phyloP scores from a whole-genome alignment of 768 basidiomycete genomes.

The Melanogaster broomeanus region DNA sequence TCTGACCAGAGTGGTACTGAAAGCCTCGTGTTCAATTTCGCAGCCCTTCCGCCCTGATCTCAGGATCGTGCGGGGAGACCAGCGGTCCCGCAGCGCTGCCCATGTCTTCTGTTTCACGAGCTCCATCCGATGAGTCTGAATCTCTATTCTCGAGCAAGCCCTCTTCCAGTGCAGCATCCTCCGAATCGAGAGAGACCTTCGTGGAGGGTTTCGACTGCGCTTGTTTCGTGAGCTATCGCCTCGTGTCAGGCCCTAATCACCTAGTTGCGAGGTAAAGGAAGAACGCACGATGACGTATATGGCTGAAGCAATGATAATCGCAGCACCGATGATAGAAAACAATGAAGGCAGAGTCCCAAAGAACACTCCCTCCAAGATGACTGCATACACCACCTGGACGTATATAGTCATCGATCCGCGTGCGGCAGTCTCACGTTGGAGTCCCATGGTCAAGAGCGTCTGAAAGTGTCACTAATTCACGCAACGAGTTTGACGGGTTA shows the following conservation, averaged over 20 bases:
- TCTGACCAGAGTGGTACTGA: too few species aligned
- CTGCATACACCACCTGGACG: conserved; percentile 62
- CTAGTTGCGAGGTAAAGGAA: background rate
- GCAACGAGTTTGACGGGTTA: too few species aligned
- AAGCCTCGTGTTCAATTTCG: too few species aligned
- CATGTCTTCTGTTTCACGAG: background rate
- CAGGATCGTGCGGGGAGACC: too few species aligned
- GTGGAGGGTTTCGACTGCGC: background rate
- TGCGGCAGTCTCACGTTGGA: conserved; percentile 66
- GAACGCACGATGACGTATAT: conserved; percentile 2
- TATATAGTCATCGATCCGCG: conserved; percentile 65
- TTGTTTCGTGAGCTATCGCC: background rate
- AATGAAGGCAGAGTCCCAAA: conserved; percentile 60
- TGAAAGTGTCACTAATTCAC: conserved; percentile 15
- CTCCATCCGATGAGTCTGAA: background rate
- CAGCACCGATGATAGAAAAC: conserved; percentile 61
- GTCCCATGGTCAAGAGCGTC: conserved; percentile 58
- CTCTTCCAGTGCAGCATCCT: conserved; percentile 1
- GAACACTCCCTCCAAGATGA: conserved; percentile 63
- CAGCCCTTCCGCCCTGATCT: too few species aligned
- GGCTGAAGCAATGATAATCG: conserved; percentile 52
- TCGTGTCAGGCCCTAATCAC: background rate
- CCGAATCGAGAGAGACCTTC: background rate
- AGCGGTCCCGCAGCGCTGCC: too few species aligned
- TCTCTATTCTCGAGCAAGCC: background rate